Conservation (phyloP, 2,329 filamentous ascomycete genomes). For the Botrytis sinoallii region DNA sequence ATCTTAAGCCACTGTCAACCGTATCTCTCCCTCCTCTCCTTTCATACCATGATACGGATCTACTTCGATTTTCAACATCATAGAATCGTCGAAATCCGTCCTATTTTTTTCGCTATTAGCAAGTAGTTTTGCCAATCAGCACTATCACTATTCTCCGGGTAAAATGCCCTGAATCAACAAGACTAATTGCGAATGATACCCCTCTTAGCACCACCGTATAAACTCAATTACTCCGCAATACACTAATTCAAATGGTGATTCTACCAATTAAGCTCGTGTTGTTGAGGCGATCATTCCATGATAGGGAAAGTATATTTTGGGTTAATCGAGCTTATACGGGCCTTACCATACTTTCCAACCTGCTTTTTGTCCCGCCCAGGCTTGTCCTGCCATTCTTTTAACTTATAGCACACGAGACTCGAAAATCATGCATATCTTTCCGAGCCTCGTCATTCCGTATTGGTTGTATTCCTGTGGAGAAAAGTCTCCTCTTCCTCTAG, state of each 20-base stretch:
- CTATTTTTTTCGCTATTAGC: neutral
- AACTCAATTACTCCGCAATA: neutral
- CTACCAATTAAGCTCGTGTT: neutral
- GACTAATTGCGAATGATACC: neutral
- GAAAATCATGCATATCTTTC: neutral
- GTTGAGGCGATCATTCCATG: neutral
- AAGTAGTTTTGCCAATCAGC: constrained; percentile 3
- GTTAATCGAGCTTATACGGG: neutral
- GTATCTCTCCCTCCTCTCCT: neutral
- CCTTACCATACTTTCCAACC: neutral
- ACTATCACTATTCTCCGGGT: neutral
- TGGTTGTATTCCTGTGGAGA: neutral
- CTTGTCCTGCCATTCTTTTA: neutral
- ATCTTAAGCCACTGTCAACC: neutral
- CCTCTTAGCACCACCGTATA: neutral
- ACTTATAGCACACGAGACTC: neutral
- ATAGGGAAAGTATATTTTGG: neutral
- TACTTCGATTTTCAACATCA: neutral
- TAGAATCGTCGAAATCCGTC: neutral
- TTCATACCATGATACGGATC: neutral
- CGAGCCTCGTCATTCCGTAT: neutral
- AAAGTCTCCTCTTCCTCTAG: neutral
- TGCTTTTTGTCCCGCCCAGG: neutral
- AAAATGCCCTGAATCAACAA: neutral
- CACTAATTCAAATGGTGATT: neutral